Conservation (phyloP, 306 rosid genomes). For the Begonia fuchsioides region DNA sequence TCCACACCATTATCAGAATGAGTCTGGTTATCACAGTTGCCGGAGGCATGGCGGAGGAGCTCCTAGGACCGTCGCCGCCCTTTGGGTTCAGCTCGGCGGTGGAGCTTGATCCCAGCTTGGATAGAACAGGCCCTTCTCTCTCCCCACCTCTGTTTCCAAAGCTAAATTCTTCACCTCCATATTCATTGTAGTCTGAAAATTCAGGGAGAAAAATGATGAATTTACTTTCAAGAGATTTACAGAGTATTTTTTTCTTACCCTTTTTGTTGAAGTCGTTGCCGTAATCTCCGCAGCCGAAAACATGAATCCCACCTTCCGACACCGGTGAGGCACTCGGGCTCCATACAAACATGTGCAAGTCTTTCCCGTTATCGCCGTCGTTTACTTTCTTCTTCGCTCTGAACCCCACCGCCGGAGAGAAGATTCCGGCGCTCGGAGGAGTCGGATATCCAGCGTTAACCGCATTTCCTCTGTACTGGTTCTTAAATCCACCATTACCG, state of each 20-base stretch:
- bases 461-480: too few species aligned
- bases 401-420: neutral
- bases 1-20: constrained; percentile 78
- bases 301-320: neutral
- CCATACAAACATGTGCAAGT: constrained; percentile 8
- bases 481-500: too few species aligned
- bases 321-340: constrained; percentile 9
- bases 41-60: constrained; percentile 35
- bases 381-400: constrained; percentile 3
- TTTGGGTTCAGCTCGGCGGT: neutral
- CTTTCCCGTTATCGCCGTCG: neutral
- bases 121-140: neutral
- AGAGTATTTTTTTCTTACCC: constrained; percentile 1
- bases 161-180: constrained; percentile 2
- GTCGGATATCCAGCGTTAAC: neutral
- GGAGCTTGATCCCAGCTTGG: constrained; percentile 2
- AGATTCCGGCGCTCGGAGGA: constrained; percentile 4
- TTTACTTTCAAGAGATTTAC: neutral
- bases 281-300: constrained; percentile 1
- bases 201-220: neutral
- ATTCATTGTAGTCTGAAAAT: neutral
- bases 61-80: neutral
- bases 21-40: constrained; percentile 82
- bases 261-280: constrained; percentile 1
- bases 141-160: constrained; percentile 1